phyloP scores from a whole-genome alignment of 805 yeast genomes.

The Yarrowia sp. region DNA sequence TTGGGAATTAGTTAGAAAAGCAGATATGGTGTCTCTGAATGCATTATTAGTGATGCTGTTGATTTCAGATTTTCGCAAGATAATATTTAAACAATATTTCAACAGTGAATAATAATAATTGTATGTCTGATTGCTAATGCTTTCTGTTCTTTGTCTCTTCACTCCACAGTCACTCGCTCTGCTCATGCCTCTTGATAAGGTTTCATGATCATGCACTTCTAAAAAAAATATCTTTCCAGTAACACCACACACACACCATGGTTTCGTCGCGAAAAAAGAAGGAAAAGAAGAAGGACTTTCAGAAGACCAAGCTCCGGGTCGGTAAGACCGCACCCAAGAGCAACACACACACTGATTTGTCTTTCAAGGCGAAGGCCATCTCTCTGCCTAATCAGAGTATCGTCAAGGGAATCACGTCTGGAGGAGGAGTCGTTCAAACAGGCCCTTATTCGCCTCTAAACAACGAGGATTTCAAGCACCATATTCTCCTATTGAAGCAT shows the following conservation, averaged over 20 bases:
- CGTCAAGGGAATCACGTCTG: slow-evolving; percentile 13
- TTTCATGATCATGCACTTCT: too few species aligned
- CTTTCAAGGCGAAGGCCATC: slow-evolving; percentile 68
- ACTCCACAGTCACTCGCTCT: too few species aligned
- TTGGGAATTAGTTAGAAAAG: too few species aligned
- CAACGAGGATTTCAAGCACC: slow-evolving; percentile 45
- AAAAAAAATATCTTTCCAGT: not conserved
- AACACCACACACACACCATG: slow-evolving; percentile 27
- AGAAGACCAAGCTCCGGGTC: slow-evolving; percentile 76
- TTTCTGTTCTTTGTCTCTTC: too few species aligned
- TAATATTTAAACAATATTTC: too few species aligned
- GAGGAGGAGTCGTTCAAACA: not conserved
- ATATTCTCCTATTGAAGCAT: slow-evolving; percentile 70
- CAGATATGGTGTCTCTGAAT: too few species aligned
- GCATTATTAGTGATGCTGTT: too few species aligned
- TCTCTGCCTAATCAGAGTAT: slow-evolving; percentile 49
- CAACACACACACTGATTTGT: slow-evolving; percentile 78
- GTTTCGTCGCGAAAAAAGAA: slow-evolving; percentile 48
- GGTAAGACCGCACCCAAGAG: slow-evolving; percentile 77
- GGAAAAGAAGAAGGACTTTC: slow-evolving; percentile 71
- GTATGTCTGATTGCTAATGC: too few species aligned
- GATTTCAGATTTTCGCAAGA: too few species aligned
- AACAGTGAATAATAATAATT: too few species aligned
- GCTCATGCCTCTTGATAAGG: too few species aligned
- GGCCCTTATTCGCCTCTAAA: slow-evolving; percentile 16